Percentiles rank a stretch among this genome's conserved stretches.
Conservation (phyloP, 192 early-diverging fungal species). For the Backusella tuberculispora region DNA sequence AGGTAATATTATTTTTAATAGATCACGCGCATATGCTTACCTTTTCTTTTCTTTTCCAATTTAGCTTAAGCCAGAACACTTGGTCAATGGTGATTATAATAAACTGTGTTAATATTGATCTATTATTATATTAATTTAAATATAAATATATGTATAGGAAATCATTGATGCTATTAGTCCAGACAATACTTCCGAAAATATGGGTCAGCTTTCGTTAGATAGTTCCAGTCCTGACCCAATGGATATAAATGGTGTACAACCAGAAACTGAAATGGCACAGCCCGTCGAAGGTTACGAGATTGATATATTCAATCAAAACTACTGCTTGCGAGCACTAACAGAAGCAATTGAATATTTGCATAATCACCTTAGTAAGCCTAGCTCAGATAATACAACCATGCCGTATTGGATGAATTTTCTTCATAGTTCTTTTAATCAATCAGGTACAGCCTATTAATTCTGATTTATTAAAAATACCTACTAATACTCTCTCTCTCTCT, state of each 20-base stretch:
- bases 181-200: background rate
- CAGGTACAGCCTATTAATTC: conserved; percentile 28
- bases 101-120: background rate
- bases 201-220: background rate
- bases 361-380: conserved; percentile 42
- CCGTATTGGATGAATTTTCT: conserved; percentile 71
- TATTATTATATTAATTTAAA: too few relatives aligned
- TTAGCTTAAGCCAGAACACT: conserved; percentile 1
- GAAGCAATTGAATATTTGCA: conserved; percentile 59
- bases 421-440: conserved; percentile 48
- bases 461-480: background rate
- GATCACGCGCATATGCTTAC: background rate
- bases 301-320: conserved; percentile 62
- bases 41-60: background rate
- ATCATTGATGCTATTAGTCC: background rate
- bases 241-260: background rate
- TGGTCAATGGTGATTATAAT: conserved; percentile 17
- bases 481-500: conserved; percentile 4
- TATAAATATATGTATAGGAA: background rate
- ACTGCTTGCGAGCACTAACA: conserved; percentile 67
- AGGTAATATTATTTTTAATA: conserved; percentile 9
- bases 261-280: background rate
- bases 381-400: conserved; percentile 43
- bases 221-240: background rate
- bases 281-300: conserved; percentile 43